These are phyloP conservation scores for Erysimum cheiri DNA, from an alignment of 441 rosid genomes.

Conservation along the genomic window DNA sequence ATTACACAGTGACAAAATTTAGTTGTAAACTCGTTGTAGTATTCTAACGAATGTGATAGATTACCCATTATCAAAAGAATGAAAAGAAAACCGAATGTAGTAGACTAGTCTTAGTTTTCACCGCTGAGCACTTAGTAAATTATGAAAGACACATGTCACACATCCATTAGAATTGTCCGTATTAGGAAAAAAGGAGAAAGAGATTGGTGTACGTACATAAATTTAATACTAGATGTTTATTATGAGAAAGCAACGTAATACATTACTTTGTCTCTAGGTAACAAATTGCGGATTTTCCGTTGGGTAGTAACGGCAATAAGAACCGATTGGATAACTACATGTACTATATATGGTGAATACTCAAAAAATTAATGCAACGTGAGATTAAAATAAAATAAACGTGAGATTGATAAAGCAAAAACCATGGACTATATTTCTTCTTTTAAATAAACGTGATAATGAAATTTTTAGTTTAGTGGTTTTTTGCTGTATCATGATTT, in stretches of 20 bases:
- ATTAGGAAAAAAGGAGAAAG: not conserved
- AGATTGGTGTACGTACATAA: not conserved
- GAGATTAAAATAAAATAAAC: not conserved
- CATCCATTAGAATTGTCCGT: not conserved
- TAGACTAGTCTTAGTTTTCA: not conserved
- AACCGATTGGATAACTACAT: not conserved
- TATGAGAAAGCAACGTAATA: conserved; percentile 1
- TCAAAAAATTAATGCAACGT: not conserved
- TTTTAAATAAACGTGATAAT: not conserved
- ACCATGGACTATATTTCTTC: not conserved
- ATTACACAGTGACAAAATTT: too few species aligned
- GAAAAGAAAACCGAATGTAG: not conserved
- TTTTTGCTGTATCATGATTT: not conserved
- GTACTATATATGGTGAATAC: not conserved
- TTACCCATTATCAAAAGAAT: too few species aligned
- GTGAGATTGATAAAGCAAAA: not conserved
- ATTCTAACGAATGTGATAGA: too few species aligned
- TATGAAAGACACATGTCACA: not conserved
- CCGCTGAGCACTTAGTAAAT: not conserved
- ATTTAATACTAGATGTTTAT: not conserved
- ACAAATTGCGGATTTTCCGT: not conserved
- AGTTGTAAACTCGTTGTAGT: too few species aligned
- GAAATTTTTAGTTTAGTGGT: not conserved
- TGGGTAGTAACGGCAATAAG: not conserved
- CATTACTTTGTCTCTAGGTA: conserved; percentile 28